Conservation (phyloP, 2,329 filamentous ascomycete genomes). For the Fonsecaea monophora region DNA sequence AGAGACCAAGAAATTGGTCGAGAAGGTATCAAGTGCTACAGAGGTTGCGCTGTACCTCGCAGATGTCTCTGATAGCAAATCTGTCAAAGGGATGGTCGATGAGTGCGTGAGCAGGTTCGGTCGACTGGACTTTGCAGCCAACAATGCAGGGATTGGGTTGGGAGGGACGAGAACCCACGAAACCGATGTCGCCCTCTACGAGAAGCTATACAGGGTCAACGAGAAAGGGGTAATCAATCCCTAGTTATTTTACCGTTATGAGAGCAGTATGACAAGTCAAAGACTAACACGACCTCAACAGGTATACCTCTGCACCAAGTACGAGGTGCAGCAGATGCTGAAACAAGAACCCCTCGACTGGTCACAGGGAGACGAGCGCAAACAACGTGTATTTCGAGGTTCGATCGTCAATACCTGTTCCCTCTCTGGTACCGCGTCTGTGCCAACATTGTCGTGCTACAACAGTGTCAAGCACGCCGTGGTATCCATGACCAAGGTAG, state of each 20-base stretch:
- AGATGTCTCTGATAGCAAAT: background rate
- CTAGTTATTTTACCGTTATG: no score
- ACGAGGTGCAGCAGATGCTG: slow-evolving; percentile 12
- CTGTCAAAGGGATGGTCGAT: background rate
- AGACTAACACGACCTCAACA: background rate
- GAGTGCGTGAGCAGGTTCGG: slow-evolving; percentile 3
- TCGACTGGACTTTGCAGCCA: slow-evolving; percentile 9
- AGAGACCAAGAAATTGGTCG: background rate
- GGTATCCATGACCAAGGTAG: no score
- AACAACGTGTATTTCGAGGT: background rate
- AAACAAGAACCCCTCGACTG: slow-evolving; percentile 9
- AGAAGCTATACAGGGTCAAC: background rate
- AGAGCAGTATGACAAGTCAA: no score
- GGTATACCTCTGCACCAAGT: slow-evolving; percentile 4
- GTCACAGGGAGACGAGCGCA: background rate
- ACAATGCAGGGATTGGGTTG: slow-evolving; percentile 15
- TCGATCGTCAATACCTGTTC: slow-evolving; percentile 11
- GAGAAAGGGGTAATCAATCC: slow-evolving; percentile 10
- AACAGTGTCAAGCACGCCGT: no score
- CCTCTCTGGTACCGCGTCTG: background rate
- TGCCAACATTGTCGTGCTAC: no score
- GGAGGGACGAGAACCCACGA: slow-evolving; percentile 7
- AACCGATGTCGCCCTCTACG: background rate
- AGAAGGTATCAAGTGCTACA: background rate
- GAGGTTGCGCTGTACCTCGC: background rate